Evolutionary conservation across 2,329 filamentous ascomycete genomes (phyloP).

Genomic region (Chaetomiaceae sp.): DNA sequence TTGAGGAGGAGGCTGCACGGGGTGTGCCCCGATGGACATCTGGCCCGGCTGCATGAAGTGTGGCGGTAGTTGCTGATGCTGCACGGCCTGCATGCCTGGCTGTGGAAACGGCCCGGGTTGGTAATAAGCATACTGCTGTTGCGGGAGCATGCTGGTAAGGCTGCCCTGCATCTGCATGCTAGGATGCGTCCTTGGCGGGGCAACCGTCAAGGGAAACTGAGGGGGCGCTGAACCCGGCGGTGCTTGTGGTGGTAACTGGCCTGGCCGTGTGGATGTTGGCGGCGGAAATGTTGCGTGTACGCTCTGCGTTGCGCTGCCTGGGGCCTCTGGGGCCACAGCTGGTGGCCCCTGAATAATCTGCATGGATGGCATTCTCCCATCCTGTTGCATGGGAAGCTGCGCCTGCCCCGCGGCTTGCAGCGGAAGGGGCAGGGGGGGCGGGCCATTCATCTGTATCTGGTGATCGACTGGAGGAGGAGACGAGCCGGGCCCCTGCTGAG

Average conservation of each 20-base stretch:
- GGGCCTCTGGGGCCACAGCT: neutral
- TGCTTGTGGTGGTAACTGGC: neutral
- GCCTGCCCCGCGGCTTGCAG: neutral
- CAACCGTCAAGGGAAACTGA: constrained; percentile 4
- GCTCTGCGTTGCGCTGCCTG: neutral
- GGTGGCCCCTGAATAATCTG: neutral
- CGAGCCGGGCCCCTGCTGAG: neutral
- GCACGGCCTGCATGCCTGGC: neutral
- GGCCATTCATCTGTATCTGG: neutral
- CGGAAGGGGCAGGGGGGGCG: neutral
- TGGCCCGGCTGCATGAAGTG: constrained; percentile 9
- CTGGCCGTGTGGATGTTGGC: neutral
- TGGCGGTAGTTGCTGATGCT: neutral
- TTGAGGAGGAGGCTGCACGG: constrained; percentile 1
- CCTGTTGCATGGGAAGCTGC: neutral
- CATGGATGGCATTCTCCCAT: neutral
- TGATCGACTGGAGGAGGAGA: neutral
- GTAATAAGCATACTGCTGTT: neutral
- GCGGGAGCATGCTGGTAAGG: neutral
- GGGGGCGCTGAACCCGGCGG: constrained; percentile 5
- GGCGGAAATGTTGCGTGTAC: neutral
- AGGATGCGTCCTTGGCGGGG: neutral
- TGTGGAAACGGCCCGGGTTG: neutral
- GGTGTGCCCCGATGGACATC: neutral
- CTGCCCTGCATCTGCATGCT: neutral